A percentile compares a stretch with the other conserved stretches of the same genome.
These are phyloP conservation scores for Lactarius deliciosus DNA, from an alignment of 768 basidiomycete species.

Conservation along the genomic window DNA sequence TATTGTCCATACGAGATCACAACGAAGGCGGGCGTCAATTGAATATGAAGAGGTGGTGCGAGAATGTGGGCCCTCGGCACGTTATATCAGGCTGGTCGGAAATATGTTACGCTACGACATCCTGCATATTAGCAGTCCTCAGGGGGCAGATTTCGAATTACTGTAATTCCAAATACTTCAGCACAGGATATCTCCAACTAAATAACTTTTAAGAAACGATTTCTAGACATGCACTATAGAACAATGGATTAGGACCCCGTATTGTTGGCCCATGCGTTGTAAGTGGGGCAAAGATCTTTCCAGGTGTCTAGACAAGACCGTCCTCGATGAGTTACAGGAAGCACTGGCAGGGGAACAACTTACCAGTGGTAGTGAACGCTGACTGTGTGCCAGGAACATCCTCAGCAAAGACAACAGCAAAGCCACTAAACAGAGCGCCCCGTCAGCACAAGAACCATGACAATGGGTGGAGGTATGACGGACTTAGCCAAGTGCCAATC, in stretches of 20 bases:
- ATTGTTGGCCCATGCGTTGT: neutral
- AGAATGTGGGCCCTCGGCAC: no score
- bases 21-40: no score
- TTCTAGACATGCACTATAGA: neutral
- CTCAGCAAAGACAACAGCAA: conserved; percentile 25
- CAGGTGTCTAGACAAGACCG: conserved; percentile 8
- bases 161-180: neutral
- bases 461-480: conserved; percentile 62
- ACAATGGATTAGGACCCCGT: neutral
- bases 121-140: no score
- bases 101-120: no score
- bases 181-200: neutral
- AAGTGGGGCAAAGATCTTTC: conserved; percentile 6
- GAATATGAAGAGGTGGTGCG: no score
- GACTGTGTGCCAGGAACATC: conserved; percentile 6
- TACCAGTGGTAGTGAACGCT: neutral
- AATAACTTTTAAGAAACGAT: neutral
- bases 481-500: conserved; percentile 37
- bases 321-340: neutral
- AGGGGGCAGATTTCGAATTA: no score
- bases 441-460: conserved; percentile 24
- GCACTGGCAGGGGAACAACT: neutral
- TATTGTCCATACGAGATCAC: no score
- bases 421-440: conserved; percentile 1
- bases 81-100: no score